Evolutionary conservation across 106 monocot species (phyloP).

Genomic region (Phalaenopsis aphrodite): DNA sequence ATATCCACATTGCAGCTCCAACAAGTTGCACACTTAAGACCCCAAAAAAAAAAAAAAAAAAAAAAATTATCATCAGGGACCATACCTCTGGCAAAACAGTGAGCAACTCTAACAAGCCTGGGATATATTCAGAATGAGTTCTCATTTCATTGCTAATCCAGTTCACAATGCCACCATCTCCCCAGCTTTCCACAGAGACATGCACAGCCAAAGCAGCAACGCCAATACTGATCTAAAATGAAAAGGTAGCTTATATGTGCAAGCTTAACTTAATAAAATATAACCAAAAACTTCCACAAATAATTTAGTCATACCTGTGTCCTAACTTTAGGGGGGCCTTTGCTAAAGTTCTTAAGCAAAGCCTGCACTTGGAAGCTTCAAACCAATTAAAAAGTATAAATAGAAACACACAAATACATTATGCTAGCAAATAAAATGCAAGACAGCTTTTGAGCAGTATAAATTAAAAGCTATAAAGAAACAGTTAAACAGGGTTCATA

Average conservation of each 20-base stretch:
- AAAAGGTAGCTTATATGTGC: neutral
- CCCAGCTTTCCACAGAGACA: constrained; percentile 86
- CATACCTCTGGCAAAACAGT: constrained; percentile 82
- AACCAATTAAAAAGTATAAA: constrained; percentile 4
- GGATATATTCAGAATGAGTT: constrained; percentile 64
- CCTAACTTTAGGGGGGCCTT: constrained; percentile 86
- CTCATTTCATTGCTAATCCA: constrained; percentile 90
- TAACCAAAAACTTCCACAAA: neutral
- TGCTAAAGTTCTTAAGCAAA: constrained; percentile 75
- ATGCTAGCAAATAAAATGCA: neutral
- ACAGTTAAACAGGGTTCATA: neutral
- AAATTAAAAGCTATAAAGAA: neutral
- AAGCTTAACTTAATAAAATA: constrained; percentile 4
- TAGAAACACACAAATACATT: neutral
- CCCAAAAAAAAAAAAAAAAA: neutral
- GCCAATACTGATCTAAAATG: constrained; percentile 79
- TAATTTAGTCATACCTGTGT: constrained; percentile 58
- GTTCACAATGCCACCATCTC: constrained; percentile 80
- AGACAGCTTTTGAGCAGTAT: neutral
- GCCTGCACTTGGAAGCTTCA: constrained; percentile 35
- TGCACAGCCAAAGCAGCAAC: constrained; percentile 94
- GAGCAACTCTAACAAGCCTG: constrained; percentile 84
- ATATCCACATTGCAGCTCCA: neutral
- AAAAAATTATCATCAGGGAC: neutral
- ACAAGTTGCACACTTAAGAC: neutral